phyloP scores from a whole-genome alignment of 148 eudicot species.

The Suaeda aralocaspica region DNA sequence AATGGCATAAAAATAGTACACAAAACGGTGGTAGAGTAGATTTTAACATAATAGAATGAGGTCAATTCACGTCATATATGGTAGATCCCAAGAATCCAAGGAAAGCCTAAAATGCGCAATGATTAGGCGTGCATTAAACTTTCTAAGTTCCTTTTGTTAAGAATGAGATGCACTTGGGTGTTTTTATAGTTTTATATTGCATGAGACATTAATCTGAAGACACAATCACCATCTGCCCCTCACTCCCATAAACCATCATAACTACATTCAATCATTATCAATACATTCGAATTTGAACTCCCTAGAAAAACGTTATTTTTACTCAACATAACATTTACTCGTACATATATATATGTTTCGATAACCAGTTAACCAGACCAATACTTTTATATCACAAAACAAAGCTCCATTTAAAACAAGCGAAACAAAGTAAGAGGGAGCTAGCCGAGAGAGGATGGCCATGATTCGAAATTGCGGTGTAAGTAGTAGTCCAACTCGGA shows the following conservation, averaged over 20 bases:
- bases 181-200: too few relatives aligned
- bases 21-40: too few relatives aligned
- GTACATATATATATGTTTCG: neutral
- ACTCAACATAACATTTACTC: neutral
- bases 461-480: conserved; percentile 13
- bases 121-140: conserved; percentile 24
- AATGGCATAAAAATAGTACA: too few relatives aligned
- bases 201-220: conserved; percentile 15
- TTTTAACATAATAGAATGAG: too few relatives aligned
- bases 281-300: conserved; percentile 22
- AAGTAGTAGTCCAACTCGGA: conserved; percentile 9
- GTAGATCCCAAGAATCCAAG: too few relatives aligned
- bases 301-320: conserved; percentile 1
- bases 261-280: neutral
- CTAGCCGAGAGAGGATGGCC: conserved; percentile 7
- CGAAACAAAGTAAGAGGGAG: neutral
- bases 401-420: neutral
- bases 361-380: neutral
- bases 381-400: neutral
- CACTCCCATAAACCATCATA: conserved; percentile 21
- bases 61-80: too few relatives aligned
- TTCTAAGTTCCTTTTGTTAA: conserved; percentile 6
- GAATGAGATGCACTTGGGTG: conserved; percentile 20
- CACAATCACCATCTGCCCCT: conserved; percentile 26
- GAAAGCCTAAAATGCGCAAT: conserved; percentile 3